phyloP scores from a whole-genome alignment of 2,329 filamentous ascomycete genomes.

The Phoma sp. region DNA sequence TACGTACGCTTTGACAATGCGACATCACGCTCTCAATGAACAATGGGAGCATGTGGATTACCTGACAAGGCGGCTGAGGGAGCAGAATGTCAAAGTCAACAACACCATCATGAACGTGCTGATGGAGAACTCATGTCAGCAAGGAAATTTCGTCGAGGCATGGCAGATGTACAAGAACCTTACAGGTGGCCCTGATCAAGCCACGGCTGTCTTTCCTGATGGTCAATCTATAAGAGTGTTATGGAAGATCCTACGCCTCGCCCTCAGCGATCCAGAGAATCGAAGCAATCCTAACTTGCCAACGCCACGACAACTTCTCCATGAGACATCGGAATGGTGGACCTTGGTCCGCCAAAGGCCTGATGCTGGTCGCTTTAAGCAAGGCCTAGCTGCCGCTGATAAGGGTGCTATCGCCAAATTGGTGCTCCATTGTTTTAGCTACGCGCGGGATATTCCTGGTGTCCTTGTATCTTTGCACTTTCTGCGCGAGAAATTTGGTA shows the following conservation, averaged over 20 bases:
- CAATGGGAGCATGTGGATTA: constrained; percentile 47
- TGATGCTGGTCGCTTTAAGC: constrained; percentile 35
- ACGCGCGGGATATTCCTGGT: constrained; percentile 40
- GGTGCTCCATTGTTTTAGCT: constrained; percentile 47
- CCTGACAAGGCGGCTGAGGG: constrained; percentile 33
- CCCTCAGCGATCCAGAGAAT: constrained; percentile 27
- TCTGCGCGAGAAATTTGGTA: constrained; percentile 30
- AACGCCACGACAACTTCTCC: constrained; percentile 39
- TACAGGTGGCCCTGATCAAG: constrained; percentile 26
- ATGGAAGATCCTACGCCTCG: constrained; percentile 43
- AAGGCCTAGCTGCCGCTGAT: constrained; percentile 32
- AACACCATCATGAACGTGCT: constrained; percentile 41
- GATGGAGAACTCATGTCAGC: constrained; percentile 37
- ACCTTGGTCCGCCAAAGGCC: constrained; percentile 25
- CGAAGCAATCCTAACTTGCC: constrained; percentile 32
- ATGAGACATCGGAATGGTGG: constrained; percentile 42
- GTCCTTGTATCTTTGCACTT: constrained; percentile 44
- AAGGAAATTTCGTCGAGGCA: constrained; percentile 38
- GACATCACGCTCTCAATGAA: constrained; percentile 33
- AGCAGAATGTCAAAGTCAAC: constrained; percentile 29
- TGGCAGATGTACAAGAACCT: constrained; percentile 38
- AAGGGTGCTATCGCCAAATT: constrained; percentile 31
- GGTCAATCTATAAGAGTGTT: constrained; percentile 38
- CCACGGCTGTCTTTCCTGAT: constrained; percentile 34
- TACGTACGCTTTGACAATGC: constrained; percentile 43